Percentiles rank a stretch among this genome's conserved stretches.
Conservation (phyloP, 2,329 filamentous ascomycete genomes). For the Trichoderma afroharzianum region DNA sequence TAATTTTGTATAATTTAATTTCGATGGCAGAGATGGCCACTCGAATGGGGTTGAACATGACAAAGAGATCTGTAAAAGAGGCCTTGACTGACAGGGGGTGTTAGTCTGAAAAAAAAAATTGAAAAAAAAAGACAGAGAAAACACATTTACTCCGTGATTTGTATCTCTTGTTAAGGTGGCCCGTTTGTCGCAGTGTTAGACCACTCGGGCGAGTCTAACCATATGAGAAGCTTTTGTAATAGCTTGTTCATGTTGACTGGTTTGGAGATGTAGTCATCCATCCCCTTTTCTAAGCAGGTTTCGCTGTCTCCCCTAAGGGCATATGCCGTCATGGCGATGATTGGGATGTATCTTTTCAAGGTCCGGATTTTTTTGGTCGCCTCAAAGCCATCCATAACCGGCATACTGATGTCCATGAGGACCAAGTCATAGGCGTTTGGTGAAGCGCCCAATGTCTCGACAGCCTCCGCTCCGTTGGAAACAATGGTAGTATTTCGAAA, state of each 20-base stretch:
- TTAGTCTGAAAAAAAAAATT: not conserved
- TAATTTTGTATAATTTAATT: not conserved
- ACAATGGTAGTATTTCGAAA: slow-evolving; percentile 33
- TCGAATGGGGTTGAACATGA: not conserved
- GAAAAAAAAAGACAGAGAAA: not conserved
- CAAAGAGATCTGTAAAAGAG: not conserved
- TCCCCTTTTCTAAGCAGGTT: slow-evolving; percentile 49
- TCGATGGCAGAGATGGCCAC: not conserved
- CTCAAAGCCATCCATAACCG: slow-evolving; percentile 48
- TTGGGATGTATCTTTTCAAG: slow-evolving; percentile 48
- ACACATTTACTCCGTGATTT: not conserved
- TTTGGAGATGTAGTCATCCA: slow-evolving; percentile 55
- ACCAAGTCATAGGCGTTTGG: slow-evolving; percentile 30
- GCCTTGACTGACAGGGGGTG: not conserved
- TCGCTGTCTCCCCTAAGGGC: slow-evolving; percentile 54
- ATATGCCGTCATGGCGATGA: slow-evolving; percentile 53
- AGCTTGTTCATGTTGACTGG: slow-evolving; percentile 41
- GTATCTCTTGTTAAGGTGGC: not conserved
- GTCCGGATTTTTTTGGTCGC: slow-evolving; percentile 37
- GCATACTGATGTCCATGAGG: slow-evolving; percentile 51
- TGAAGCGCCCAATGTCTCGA: slow-evolving; percentile 31
- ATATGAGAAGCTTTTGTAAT: slow-evolving; percentile 27
- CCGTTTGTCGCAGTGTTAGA: not conserved
- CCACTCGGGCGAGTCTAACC: slow-evolving; percentile 17
- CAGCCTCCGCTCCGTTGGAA: slow-evolving; percentile 21